Conservation (phyloP, 768 basidiomycete species). For the Tulasnella sp. region DNA sequence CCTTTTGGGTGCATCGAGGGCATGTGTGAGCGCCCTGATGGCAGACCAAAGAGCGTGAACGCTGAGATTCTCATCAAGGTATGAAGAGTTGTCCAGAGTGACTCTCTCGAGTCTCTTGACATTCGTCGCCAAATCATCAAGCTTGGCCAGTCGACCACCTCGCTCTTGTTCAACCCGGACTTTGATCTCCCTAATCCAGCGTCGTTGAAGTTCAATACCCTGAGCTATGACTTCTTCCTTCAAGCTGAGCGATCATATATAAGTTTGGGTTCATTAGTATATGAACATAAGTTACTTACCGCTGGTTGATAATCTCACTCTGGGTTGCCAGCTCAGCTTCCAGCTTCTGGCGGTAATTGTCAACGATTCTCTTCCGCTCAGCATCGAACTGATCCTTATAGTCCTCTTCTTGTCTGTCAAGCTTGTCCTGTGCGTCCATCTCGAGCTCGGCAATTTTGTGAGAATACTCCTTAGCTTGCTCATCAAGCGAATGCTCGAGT, state of each 20-base stretch:
- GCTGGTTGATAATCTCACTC: constrained; percentile 86
- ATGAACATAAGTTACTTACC: constrained; percentile 37
- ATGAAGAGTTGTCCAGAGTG: constrained; percentile 77
- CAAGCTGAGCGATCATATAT: constrained; percentile 37
- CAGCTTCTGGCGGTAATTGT: constrained; percentile 74
- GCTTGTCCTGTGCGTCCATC: constrained; percentile 72
- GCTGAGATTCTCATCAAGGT: constrained; percentile 88
- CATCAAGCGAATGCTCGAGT: constrained; percentile 56
- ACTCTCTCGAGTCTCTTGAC: constrained; percentile 85
- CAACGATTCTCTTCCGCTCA: constrained; percentile 57
- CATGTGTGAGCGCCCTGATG: constrained; percentile 61
- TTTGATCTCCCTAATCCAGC: constrained; percentile 95
- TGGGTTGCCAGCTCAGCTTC: constrained; percentile 75
- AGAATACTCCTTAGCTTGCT: constrained; percentile 71
- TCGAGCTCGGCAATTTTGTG: constrained; percentile 68
- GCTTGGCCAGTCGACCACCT: constrained; percentile 84
- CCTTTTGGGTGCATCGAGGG: constrained; percentile 51
- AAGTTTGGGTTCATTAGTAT: background rate
- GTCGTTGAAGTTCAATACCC: constrained; percentile 91
- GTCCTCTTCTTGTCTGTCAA: constrained; percentile 74
- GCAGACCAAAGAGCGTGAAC: constrained; percentile 89
- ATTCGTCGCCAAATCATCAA: constrained; percentile 82
- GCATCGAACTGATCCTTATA: constrained; percentile 70
- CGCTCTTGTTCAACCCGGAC: constrained; percentile 93
- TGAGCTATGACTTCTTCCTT: constrained; percentile 92